A percentile compares a stretch with the other conserved stretches of the same genome.
phyloP scores from a whole-genome alignment of 2,329 filamentous ascomycete genomes.

The Bimuria novae-zelandiae region DNA sequence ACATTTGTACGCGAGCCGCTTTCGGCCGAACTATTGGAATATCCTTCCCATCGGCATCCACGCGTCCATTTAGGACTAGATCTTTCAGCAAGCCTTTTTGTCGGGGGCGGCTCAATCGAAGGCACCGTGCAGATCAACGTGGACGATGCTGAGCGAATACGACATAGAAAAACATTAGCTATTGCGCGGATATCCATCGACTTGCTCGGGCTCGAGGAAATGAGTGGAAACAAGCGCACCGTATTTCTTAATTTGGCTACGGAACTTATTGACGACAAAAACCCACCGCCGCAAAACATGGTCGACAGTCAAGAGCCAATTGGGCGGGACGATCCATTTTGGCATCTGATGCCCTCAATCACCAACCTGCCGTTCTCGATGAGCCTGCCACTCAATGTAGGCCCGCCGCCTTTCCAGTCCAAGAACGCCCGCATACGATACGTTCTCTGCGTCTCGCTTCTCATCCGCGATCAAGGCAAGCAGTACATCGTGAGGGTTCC shows the following conservation, averaged over 20 bases:
- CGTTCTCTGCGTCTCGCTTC: slow-evolving; percentile 52
- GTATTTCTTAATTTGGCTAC: slow-evolving; percentile 58
- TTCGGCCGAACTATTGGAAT: slow-evolving; percentile 56
- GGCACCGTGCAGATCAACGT: slow-evolving; percentile 55
- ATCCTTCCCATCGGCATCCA: slow-evolving; percentile 54
- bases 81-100: slow-evolving; percentile 56
- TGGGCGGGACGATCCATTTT: slow-evolving; percentile 48
- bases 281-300: slow-evolving; percentile 58
- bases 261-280: slow-evolving; percentile 55
- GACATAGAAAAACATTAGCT: slow-evolving; percentile 51
- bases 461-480: slow-evolving; percentile 54
- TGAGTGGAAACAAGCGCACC: slow-evolving; percentile 50
- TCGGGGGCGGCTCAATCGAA: slow-evolving; percentile 61
- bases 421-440: slow-evolving; percentile 59
- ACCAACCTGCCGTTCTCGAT: slow-evolving; percentile 57
- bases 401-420: slow-evolving; percentile 59
- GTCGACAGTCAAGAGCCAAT: slow-evolving; percentile 50
- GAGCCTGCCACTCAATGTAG: slow-evolving; percentile 59
- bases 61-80: slow-evolving; percentile 56
- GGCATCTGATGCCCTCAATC: slow-evolving; percentile 55
- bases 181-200: slow-evolving; percentile 57
- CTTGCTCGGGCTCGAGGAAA: slow-evolving; percentile 58
- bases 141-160: slow-evolving; percentile 52
- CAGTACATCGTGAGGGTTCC: slow-evolving; percentile 56
- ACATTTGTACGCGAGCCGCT: slow-evolving; percentile 55